Base-by-base conservation (phyloP, 768 basidiomycete genomes). In the Amanita phalloides region DNA sequence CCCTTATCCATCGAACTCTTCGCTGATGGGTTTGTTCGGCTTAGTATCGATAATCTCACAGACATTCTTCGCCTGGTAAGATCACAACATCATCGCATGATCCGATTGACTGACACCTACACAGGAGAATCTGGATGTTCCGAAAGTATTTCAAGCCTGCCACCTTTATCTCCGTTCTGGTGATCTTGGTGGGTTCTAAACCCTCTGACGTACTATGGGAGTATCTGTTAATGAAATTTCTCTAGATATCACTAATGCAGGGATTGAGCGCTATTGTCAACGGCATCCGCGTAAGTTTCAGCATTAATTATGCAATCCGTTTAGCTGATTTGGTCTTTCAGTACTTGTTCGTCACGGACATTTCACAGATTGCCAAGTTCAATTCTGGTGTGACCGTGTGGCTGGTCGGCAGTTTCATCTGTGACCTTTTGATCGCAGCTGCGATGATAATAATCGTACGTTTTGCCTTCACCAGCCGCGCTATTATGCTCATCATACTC, bases 391-490 rank as follows among this genome's bases (percentile, higher is more conserved):
- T 50, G 21, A 50, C 41, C n/a, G 38, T 50, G 14, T 58, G 57
- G 57, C 48, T 58, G n/a, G 50, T 25, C 1, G 49, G 46, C 4
- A 56, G 55, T 32, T 46, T 58, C 17, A 44, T 33, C 13, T 42
- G 30, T 11, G 57, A 58, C 33, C 37, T 54, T 25, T n/a, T 58
- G 4, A 58, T 58, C 10, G 50, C 57, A 3, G 51, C 30, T n/a
- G 42, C 43, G 38, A 58, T 58, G 57, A 55, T 53, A 2, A 51
- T 49, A 21, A 53, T 58, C 3, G 57, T 58, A 35, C 20, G 51
- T 53, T 20, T 17, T 17, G 33, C 33, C 11, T 33, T 33, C 7
- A 8, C 13, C 10, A 9, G 14, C 7, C 10, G 33, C 28, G 1
- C 10, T 11, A 2, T 25, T 21, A 23, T 47, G 26, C 6, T 23